These are phyloP conservation scores for Lentinula guzmanii DNA, from an alignment of 768 basidiomycete species.

Conservation along the genomic window DNA sequence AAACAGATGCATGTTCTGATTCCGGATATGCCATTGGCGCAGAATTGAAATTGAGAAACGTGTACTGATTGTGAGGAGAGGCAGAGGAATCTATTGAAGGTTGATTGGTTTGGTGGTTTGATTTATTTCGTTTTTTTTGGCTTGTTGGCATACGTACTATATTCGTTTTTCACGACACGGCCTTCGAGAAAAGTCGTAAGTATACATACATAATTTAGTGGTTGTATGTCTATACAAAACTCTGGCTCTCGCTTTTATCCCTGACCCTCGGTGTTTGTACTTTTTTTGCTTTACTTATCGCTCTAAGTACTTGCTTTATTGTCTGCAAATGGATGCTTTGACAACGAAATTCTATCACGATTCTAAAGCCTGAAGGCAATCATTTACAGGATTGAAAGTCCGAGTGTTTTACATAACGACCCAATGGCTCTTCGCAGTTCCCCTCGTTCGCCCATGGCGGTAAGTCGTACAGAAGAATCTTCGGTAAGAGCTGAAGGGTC, in stretches of 20 bases:
- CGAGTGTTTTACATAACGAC: slow-evolving; percentile 37
- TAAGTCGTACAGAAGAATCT: slow-evolving; percentile 49
- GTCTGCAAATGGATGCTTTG: neutral
- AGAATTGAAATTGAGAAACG: neutral
- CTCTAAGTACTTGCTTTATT: neutral
- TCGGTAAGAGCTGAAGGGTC: slow-evolving; percentile 5
- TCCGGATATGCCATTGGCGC: slow-evolving; percentile 4
- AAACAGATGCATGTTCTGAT: slow-evolving; percentile 7
- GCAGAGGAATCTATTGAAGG: neutral
- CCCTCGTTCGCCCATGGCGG: slow-evolving; percentile 90
- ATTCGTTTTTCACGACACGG: neutral
- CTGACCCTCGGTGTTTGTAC: neutral
- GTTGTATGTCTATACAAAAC: neutral
- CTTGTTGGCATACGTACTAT: neutral
- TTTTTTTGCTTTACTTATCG: neutral
- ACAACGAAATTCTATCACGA: neutral
- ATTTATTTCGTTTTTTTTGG: neutral
- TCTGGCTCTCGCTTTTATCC: neutral
- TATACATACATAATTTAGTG: neutral
- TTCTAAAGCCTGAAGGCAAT: neutral
- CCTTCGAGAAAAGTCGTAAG: neutral
- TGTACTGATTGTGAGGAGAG: neutral
- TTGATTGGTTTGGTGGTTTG: neutral
- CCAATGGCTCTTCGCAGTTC: slow-evolving; percentile 59
- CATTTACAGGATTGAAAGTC: neutral